Evolutionary conservation across 306 rosid genomes (phyloP), one percentile per base, ranked within the genome.

Genomic region (Malus orientalis): DNA sequence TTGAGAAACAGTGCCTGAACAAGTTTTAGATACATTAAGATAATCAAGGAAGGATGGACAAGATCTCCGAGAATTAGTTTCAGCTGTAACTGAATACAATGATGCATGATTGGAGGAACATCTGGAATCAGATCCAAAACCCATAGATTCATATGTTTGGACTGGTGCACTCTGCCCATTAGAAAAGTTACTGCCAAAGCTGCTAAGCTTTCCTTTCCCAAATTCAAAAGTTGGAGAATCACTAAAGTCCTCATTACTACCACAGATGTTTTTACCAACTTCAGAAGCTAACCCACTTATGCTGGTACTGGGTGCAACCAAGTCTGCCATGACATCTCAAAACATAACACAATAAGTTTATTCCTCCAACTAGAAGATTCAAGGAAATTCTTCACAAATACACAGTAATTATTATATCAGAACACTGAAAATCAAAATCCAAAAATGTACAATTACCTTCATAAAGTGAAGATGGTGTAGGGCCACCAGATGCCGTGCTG

Each of bases 31-130:
- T 72, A 86, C 86, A 78, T 89, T 87, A 68, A 92, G 75, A 84
- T 93, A 84, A 87, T 96, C 98, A 73, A 92, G 98, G 79, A 96
- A 93, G 68, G 96, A 96, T 72, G 97, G 88, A 32, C 96, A 98
- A 68, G 93, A 87, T 85, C 87, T 84, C 84, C 91, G 78, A 70
- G 91, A 76, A 83, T 80, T 89, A 47, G 85, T 82, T 81, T 92
- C 97, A n/a, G 67, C 71, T 57, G 89, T 51, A 45, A 77, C 75
- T 6, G 92, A 80, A 61, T 81, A 69, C 45, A 69, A 63, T 10
- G 86, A 85, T 70, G 82, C 81, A 74, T 85, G 82, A 82, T 84
- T 83, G 71, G 89, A 76, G 71, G 86, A 78, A 78, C 69, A 70
- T 76, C 89, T 83, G 13, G 42, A 55, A 76, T 87, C 89, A 60